Base-by-base conservation (phyloP, 345 rosid genomes). In the Ailanthus altissimus region DNA sequence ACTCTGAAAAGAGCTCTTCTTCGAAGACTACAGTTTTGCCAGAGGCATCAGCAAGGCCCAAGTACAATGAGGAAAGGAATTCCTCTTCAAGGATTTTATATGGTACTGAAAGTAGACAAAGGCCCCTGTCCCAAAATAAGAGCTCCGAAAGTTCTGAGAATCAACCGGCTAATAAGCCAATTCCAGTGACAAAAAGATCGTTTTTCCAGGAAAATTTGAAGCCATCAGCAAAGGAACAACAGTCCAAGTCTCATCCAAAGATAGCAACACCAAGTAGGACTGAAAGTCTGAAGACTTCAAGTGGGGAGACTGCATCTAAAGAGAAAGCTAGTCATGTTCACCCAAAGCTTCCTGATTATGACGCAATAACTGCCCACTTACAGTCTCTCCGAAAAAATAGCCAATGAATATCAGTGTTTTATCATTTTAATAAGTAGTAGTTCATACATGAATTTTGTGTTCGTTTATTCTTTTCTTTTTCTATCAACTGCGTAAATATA, bases 301-400 rank as follows among this genome's bases (percentile, higher is more conserved):
- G 32, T 7, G 76, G 43, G 5, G 64, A 75, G 67, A 5, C 70
- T 13, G 77, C 80, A 20, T 82, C 84, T 15, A 83, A 78, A 57
- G 82, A 81, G 58, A 89, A 74, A 77, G 86, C 90, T 66, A 81
- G 84, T 76, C 97, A 92, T 81, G 91, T 93, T 75, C 99, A 95
- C 77, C 99, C 99, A 3, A 95, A 93, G 81, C 99, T 93, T 80
- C 98, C 98, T 2, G 99, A 95, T 69, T 89, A 83, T 36, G 98
- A 95, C 8, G 65, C 82, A 45, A 61, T 95, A 43, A 71, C 87
- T 20, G 92, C 97, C 32, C 88, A 82, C 67, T 78, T 93, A 5
- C 86, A 87, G 74, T 83, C 93, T 73, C 83, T 86, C 36, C 84
- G 93, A 50, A 78, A 77, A 62, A 83, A 81, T 75, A 86, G 75